These are phyloP conservation scores for Lentinula guzmanii DNA, from an alignment of 768 basidiomycete genomes.

Conservation along the genomic window DNA sequence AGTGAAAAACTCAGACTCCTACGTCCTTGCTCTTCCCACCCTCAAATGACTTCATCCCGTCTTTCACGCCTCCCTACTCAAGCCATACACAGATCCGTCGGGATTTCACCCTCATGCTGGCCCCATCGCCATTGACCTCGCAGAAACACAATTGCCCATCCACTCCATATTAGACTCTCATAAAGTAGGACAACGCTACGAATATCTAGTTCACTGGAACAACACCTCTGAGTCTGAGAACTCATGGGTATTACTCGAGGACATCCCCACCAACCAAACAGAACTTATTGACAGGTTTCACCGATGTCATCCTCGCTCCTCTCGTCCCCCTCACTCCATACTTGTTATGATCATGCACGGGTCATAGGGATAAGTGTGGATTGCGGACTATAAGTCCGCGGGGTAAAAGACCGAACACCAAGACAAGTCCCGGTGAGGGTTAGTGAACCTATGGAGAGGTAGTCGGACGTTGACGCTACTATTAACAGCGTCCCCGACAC, in stretches of 20 bases:
- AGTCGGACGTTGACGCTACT: too few relatives aligned
- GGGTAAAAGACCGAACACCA: too few relatives aligned
- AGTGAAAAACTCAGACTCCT: neutral
- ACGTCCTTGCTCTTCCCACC: conserved; percentile 2
- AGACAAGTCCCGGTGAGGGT: too few relatives aligned
- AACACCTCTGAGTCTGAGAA: neutral
- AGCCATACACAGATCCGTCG: too few relatives aligned
- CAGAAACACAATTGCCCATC: neutral
- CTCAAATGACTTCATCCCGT: conserved; percentile 17
- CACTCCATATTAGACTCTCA: neutral
- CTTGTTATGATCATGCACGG: too few relatives aligned
- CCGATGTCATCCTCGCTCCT: neutral
- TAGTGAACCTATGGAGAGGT: too few relatives aligned
- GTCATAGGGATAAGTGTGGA: too few relatives aligned
- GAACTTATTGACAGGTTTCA: conserved; percentile 1
- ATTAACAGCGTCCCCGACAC: too few relatives aligned
- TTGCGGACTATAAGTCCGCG: too few relatives aligned
- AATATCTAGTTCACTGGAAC: conserved; percentile 8
- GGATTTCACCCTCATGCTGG: neutral
- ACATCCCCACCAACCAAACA: conserved; percentile 3
- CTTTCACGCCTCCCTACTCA: conserved; percentile 15
- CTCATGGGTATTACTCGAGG: conserved; percentile 4
- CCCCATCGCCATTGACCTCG: conserved; percentile 2
- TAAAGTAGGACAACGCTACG: conserved; percentile 5
- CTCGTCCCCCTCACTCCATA: neutral